Conservation (phyloP, 805 yeast species). For the Pichia ethanolica region DNA sequence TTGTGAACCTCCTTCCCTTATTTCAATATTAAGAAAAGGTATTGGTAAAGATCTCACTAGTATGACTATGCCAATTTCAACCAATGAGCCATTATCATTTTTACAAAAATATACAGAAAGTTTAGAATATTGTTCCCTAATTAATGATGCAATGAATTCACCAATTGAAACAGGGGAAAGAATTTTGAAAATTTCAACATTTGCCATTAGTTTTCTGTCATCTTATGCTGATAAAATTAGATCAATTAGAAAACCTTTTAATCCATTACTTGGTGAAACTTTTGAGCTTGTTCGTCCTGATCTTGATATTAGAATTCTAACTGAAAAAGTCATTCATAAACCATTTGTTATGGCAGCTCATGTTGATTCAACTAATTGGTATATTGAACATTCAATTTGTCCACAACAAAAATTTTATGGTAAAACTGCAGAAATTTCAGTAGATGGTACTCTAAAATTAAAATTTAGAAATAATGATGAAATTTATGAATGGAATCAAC, state of each 20-base stretch:
- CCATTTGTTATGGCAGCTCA: conserved; percentile 73
- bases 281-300: conserved; percentile 85
- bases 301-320: conserved; percentile 59
- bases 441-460: conserved; percentile 61
- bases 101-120: conserved; percentile 75
- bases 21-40: conserved; percentile 75
- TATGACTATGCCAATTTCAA: conserved; percentile 87
- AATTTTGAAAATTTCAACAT: conserved; percentile 64
- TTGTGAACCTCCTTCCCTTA: conserved; percentile 72
- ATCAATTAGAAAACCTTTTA: conserved; percentile 82
- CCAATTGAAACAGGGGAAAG: conserved; percentile 47
- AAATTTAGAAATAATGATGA: conserved; percentile 52
- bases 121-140: conserved; percentile 64
- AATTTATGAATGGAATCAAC: conserved; percentile 72
- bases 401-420: conserved; percentile 95
- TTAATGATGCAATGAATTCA: conserved; percentile 53
- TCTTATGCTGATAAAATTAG: conserved; percentile 68
- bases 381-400: conserved; percentile 48
- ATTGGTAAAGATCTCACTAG: conserved; percentile 86
- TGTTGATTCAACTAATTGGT: conserved; percentile 70
- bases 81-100: conserved; percentile 85
- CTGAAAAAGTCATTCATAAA: conserved; percentile 84
- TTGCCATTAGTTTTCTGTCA: conserved; percentile 72
- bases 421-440: conserved; percentile 75
- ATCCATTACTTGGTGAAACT: conserved; percentile 91